Percentiles rank a stretch among this genome's conserved stretches.
Conservation (phyloP, 768 basidiomycete genomes). For the Megacollybia marginata region DNA sequence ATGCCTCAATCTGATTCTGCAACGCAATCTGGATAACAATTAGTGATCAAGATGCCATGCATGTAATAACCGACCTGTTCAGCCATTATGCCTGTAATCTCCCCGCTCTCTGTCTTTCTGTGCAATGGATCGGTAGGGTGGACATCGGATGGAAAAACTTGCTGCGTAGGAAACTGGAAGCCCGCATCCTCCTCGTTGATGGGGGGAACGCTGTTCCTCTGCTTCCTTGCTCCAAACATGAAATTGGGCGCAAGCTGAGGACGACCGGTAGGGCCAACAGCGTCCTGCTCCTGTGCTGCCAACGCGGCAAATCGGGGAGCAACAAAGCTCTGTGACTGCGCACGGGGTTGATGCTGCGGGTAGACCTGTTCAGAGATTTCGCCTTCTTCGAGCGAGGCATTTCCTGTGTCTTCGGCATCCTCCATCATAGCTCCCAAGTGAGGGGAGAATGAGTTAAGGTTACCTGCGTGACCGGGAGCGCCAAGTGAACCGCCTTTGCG, state of each 20-base stretch:
- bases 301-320: conserved; percentile 85
- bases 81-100: conserved; percentile 88
- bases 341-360: conserved; percentile 57
- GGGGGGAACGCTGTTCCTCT: conserved; percentile 49
- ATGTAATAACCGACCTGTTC: conserved; percentile 61
- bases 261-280: conserved; percentile 69
- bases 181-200: conserved; percentile 76
- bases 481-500: conserved; percentile 80
- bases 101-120: conserved; percentile 60
- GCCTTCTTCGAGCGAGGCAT: conserved; percentile 60
- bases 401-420: conserved; percentile 60
- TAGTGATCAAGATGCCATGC: neutral
- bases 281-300: conserved; percentile 62
- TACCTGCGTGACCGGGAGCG: conserved; percentile 39
- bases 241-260: conserved; percentile 89
- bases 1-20: conserved; percentile 83
- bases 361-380: conserved; percentile 62
- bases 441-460: conserved; percentile 68
- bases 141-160: conserved; percentile 28
- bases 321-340: conserved; percentile 78
- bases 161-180: conserved; percentile 80
- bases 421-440: conserved; percentile 82
- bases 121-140: conserved; percentile 29
- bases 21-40: conserved; percentile 58
- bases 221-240: conserved; percentile 71